Evolutionary conservation across 2,329 filamentous ascomycete genomes (phyloP), one percentile per base, ranked within the genome.

Genomic region (Sclerotinia nivalis): DNA sequence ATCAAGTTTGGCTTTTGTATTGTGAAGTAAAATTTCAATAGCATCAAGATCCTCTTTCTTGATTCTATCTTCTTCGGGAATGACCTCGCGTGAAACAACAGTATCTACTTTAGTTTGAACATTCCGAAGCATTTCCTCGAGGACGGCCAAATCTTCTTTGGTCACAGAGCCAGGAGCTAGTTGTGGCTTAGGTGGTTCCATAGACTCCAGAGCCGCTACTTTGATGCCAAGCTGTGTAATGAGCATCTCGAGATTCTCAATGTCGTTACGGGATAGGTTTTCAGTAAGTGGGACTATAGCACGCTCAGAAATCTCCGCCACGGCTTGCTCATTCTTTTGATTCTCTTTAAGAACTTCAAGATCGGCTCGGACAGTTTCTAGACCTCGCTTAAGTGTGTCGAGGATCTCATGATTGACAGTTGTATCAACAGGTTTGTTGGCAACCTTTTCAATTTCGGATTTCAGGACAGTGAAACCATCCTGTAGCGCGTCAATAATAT

Each of bases 361-460:
- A 62, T 97, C 94, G 2, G 87, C 85, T 67, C 89, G 89, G 22
- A 98, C 85, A 52, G 86, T 86, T 56, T 91, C 89, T 12, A 98
- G 83, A 0, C 93, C 94, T n/a, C 89, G 86, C 78, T 91, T 96
- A 69, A 98, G 85, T 0, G 92, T 93, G 71, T 97, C 92, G 0
- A 97, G 84, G 66, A 97, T 94, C 80, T 97, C 93, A 73, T 97
- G 92, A 71, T 92, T 95, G 70, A 93, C 89, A 0, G 91, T 94
- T 80, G 95, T 86, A 75, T 97, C 93, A 0, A n/a, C 83, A 7
- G 93, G 92, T 81, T 93, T 96, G 77, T 95, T 89, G 31, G 88
- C 84, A 22, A 96, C 85, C 76, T 84, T 86, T 70, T 97, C 93
- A 70, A 98, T 90, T 72, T 93, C 91, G 40, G 85, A 84, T 37